These are phyloP conservation scores for Reutealis trisperma DNA, from an alignment of 345 rosid genomes.

Conservation along the genomic window DNA sequence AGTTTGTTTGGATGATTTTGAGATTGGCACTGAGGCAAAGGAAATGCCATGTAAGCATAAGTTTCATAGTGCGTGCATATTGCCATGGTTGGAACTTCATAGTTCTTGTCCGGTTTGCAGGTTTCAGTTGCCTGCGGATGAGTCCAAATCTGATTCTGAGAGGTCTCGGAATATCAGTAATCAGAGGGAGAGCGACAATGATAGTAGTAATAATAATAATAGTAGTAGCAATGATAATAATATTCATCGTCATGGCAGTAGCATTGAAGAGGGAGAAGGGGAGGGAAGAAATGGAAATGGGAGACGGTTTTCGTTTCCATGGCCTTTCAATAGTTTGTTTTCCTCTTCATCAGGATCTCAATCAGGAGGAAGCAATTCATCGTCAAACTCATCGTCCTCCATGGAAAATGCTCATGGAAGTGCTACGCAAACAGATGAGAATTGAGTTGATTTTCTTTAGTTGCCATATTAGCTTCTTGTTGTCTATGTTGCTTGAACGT, in stretches of 20 bases:
- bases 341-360: constrained; percentile 57
- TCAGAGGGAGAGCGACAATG: constrained; percentile 26
- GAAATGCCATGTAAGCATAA: constrained; percentile 94
- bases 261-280: constrained; percentile 44
- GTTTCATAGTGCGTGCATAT: constrained; percentile 70
- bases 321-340: constrained; percentile 85
- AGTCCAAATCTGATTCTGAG: constrained; percentile 54
- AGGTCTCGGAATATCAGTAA: constrained; percentile 32
- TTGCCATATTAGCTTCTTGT: constrained; percentile 10
- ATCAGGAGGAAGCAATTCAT: constrained; percentile 43
- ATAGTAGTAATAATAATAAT: constrained; percentile 19
- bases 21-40: constrained; percentile 58
- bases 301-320: constrained; percentile 69
- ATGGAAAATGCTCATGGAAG: constrained; percentile 35
- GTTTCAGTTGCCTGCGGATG: constrained; percentile 71
- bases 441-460: constrained; percentile 29
- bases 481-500: constrained; percentile 20
- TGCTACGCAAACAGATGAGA: constrained; percentile 40
- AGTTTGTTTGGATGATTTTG: constrained; percentile 86
- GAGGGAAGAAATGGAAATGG: constrained; percentile 56
- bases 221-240: not conserved
- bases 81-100: constrained; percentile 94
- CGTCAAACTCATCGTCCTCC: constrained; percentile 33
- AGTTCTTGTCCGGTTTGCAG: constrained; percentile 94
- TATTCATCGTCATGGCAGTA: not conserved